These are phyloP conservation scores for Plasmodium yoelii DNA, from an alignment of 169 alveolate species.

Conservation along the genomic window DNA sequence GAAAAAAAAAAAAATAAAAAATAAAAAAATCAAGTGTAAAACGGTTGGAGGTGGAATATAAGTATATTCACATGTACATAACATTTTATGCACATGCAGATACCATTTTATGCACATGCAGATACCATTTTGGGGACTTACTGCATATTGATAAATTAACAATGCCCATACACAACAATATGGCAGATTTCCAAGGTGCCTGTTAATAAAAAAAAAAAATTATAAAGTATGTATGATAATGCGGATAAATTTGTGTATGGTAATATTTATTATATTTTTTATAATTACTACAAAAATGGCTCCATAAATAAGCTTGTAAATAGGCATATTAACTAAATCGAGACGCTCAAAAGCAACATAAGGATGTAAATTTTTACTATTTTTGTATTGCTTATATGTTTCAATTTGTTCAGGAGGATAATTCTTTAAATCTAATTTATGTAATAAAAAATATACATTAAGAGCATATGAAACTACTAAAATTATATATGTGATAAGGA, in stretches of 20 bases:
- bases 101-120: too few species aligned
- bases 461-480: constrained; percentile 1
- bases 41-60: background rate
- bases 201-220: constrained; percentile 1
- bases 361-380: constrained; percentile 43
- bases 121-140: background rate
- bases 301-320: constrained; percentile 27
- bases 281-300: constrained; percentile 31
- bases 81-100: background rate
- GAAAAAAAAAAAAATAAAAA: background rate
- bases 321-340: constrained; percentile 36
- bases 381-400: background rate
- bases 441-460: constrained; percentile 1
- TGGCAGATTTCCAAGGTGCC: constrained; percentile 45
- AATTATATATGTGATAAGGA: background rate
- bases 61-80: background rate
- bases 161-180: background rate
- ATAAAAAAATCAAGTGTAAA: too few species aligned
- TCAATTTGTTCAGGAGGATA: constrained; percentile 27
- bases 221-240: background rate
- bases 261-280: background rate
- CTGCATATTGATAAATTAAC: constrained; percentile 2
- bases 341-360: constrained; percentile 39
- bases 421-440: constrained; percentile 32
- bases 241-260: background rate